A percentile compares a stretch with the other conserved stretches of the same genome.
phyloP scores from a whole-genome alignment of 176 grass and related monocot genomes.

The Oryza officinalis region DNA sequence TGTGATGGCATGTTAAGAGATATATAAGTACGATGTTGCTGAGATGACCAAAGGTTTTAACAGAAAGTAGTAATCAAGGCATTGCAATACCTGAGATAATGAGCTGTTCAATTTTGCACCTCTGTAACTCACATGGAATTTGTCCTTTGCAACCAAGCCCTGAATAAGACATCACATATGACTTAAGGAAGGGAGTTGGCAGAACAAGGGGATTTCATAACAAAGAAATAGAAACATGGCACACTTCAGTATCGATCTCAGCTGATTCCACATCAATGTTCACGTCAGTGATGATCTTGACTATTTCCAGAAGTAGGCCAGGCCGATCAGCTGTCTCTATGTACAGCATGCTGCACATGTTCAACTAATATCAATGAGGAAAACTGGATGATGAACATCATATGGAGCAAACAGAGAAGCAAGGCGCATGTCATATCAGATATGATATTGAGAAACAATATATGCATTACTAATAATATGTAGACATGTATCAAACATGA shows the following conservation, averaged over 20 bases:
- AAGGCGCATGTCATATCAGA: background rate
- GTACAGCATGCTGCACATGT: slow-evolving; percentile 68
- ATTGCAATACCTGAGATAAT: slow-evolving; percentile 67
- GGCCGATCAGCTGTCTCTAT: slow-evolving; percentile 98
- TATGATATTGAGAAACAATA: background rate
- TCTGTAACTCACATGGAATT: slow-evolving; percentile 96
- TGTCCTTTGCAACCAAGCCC: slow-evolving; percentile 95
- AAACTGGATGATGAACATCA: slow-evolving; percentile 13
- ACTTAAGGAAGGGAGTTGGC: slow-evolving; percentile 6
- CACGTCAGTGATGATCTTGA: slow-evolving; percentile 74
- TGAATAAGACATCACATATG: slow-evolving; percentile 38
- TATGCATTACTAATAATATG: slow-evolving; percentile 20
- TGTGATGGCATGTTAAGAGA: slow-evolving; percentile 18
- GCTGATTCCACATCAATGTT: slow-evolving; percentile 92
- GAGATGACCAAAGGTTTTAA: slow-evolving; percentile 16
- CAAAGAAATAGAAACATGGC: slow-evolving; percentile 3
- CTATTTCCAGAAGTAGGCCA: slow-evolving; percentile 79
- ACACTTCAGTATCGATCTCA: slow-evolving; percentile 96
- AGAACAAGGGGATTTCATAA: background rate
- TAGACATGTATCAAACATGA: background rate
- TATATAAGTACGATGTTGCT: slow-evolving; percentile 18
- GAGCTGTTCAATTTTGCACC: slow-evolving; percentile 86
- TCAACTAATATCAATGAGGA: slow-evolving; percentile 31
- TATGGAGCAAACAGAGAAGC: background rate
- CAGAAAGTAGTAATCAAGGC: background rate